Percentiles rank a stretch among this genome's conserved stretches.
phyloP scores from a whole-genome alignment of 495 filamentous ascomycete species.

The Acidomyces sp. region DNA sequence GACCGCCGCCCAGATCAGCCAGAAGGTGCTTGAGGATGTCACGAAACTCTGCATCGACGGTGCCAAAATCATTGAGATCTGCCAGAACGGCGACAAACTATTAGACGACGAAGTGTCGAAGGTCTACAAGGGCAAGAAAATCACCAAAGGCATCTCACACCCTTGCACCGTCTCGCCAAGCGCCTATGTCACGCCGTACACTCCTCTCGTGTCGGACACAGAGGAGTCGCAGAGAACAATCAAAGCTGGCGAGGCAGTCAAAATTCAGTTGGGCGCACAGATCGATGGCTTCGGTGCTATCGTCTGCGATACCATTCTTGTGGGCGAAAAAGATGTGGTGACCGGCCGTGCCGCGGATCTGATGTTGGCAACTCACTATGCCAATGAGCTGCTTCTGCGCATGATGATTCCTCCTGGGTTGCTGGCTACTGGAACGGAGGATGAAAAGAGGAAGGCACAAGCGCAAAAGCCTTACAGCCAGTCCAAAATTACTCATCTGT shows the following conservation, averaged over 20 bases:
- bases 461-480: constrained; percentile 62
- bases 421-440: constrained; percentile 67
- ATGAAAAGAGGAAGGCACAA: constrained; percentile 86
- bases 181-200: constrained; percentile 93
- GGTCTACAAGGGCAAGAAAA: constrained; percentile 97
- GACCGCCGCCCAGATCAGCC: constrained; percentile 83
- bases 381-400: constrained; percentile 84
- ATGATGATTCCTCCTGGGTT: constrained; percentile 83
- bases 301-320: constrained; percentile 81
- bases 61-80: constrained; percentile 81
- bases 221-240: constrained; percentile 67
- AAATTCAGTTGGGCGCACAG: constrained; percentile 95
- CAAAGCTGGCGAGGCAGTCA: constrained; percentile 73
- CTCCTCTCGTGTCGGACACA: constrained; percentile 70
- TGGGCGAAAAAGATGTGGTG: constrained; percentile 46
- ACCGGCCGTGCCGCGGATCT: constrained; percentile 71
- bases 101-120: constrained; percentile 86
- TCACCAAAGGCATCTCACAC: constrained; percentile 81
- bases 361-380: constrained; percentile 80
- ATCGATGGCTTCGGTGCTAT: constrained; percentile 96
- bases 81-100: constrained; percentile 88
- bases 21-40: constrained; percentile 80
- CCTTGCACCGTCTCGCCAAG: constrained; percentile 91
- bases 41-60: constrained; percentile 61
- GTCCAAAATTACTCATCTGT: constrained; percentile 64